These are phyloP conservation scores for Syncephalastrum contaminatum DNA, from an alignment of 371 early-diverging fungal species.

Conservation along the genomic window DNA sequence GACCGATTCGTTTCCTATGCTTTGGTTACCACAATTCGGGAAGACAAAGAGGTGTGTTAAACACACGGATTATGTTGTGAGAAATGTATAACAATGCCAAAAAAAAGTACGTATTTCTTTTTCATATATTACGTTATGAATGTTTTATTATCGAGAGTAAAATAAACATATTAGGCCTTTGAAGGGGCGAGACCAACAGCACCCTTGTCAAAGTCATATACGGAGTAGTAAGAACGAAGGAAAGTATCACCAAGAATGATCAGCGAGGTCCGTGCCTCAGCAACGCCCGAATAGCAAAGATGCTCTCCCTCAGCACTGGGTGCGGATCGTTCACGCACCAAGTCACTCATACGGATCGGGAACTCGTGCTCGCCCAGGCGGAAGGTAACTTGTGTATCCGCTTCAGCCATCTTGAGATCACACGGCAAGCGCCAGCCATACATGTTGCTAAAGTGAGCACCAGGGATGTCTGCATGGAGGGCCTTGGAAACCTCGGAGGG, in stretches of 20 bases:
- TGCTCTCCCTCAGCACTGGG: slow-evolving; percentile 5
- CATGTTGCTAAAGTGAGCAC: slow-evolving; percentile 24
- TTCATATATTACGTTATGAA: no score
- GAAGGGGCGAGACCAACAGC: slow-evolving; percentile 27
- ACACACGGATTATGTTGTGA: no score
- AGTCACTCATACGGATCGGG: slow-evolving; percentile 9
- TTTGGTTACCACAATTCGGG: no score
- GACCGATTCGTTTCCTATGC: no score
- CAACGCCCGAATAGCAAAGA: slow-evolving; percentile 39
- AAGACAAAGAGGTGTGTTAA: no score
- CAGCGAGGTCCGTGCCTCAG: slow-evolving; percentile 25
- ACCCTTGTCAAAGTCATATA: slow-evolving; percentile 25
- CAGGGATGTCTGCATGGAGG: slow-evolving; percentile 43
- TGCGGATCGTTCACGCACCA: slow-evolving; percentile 24
- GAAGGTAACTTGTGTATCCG: slow-evolving; percentile 13
- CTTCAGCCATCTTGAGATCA: slow-evolving; percentile 17
- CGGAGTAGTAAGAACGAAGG: slow-evolving; percentile 30
- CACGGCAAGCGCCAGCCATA: slow-evolving; percentile 48
- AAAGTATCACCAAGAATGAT: slow-evolving; percentile 37
- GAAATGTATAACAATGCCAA: no score
- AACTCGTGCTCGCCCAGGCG: slow-evolving; percentile 21
- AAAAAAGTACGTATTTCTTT: no score
- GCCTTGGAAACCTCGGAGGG: slow-evolving; percentile 33
- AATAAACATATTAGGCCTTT: slow-evolving; percentile 7
- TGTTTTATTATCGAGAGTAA: no score